phyloP scores from a whole-genome alignment of 345 rosid genomes.

The Moringa oleifera region DNA sequence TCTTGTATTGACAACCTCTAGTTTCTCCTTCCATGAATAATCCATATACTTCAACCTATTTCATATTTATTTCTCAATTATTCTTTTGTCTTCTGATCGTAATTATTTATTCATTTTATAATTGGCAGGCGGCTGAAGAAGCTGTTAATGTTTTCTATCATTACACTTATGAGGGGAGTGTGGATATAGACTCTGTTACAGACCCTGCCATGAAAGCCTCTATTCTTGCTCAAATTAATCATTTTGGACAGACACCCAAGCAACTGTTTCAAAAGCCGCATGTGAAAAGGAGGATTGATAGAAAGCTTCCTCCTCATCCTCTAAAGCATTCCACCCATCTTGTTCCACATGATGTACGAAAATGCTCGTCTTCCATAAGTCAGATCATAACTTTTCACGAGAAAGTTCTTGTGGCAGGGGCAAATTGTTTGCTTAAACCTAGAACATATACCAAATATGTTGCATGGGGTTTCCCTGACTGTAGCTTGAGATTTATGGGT shows the following conservation, averaged over 20 bases:
- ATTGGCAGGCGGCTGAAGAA: conserved; percentile 92
- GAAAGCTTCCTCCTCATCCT: conserved; percentile 80
- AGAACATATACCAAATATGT: conserved; percentile 81
- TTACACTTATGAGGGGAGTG: conserved; percentile 98
- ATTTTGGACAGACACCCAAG: conserved; percentile 99
- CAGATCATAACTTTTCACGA: conserved; percentile 78
- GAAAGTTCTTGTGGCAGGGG: conserved; percentile 74
- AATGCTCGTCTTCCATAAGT: conserved; percentile 59
- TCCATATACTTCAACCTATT: not conserved
- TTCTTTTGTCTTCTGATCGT: conserved; percentile 2
- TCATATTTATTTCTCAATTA: not conserved
- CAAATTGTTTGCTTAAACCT: conserved; percentile 79
- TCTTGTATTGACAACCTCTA: not conserved
- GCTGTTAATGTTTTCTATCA: conserved; percentile 99
- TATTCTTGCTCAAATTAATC: conserved; percentile 96
- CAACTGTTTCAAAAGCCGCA: conserved; percentile 94
- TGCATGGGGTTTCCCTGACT: conserved; percentile 96
- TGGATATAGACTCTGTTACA: conserved; percentile 94
- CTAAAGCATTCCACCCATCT: conserved; percentile 80
- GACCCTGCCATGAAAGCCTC: conserved; percentile 99
- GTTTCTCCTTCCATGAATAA: too few species aligned
- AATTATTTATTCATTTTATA: conserved; percentile 13
- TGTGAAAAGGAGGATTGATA: conserved; percentile 67
- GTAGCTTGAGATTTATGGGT: conserved; percentile 92
- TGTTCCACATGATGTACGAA: conserved; percentile 83